Evolutionary conservation across 371 early-diverging fungal species (phyloP), one percentile per base, ranked within the genome.

Genomic region (Rozella allomycis): DNA sequence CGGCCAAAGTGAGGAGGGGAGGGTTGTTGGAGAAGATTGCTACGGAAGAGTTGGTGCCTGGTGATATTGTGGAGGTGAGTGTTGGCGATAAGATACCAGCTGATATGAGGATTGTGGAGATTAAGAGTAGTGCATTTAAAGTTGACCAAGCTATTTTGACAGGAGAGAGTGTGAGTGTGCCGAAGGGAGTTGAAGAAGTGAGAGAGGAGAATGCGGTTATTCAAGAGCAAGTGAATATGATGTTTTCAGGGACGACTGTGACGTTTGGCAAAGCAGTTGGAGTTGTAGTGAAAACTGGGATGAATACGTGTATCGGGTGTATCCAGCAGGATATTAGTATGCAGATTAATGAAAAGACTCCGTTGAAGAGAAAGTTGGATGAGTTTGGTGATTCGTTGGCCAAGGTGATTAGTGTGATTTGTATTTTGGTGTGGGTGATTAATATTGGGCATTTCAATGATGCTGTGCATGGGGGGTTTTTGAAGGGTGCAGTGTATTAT

Each of bases 371-470:
- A 37, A 79, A 82, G 43, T 58, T 94, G 23, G 91, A 90, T 45
- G 91, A 85, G 31, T 90, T 93, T 67, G 96, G 93, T 48, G 93
- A 90, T 45, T 63, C 67, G 51, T 67, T 93, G 34, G 87, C 96
- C 30, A 78, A 79, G 47, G 78, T 85, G 28, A 93, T 91, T 47
- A 61, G 84, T 7, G 70, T 90, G 18, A 74, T 94, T 38, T 93
- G 94, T 51, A 55, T 93, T 20, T 61, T 94, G 17, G 93, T 93
- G 30, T 94, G 93, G 94, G 42, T 79, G 21, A 85, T 93, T 53
- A 90, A 90, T 54, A 72, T 93, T 39, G 72, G 83, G 21, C 87
- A 90, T 50, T 93, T 91, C 47, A 70, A 55, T 46, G 88, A 88
- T 48, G 74, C 77, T 16, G 55, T 68, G 23, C 81, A 81, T 56